Conservation (phyloP, 257 asterid genomes). For the Solanum habrochaites region DNA sequence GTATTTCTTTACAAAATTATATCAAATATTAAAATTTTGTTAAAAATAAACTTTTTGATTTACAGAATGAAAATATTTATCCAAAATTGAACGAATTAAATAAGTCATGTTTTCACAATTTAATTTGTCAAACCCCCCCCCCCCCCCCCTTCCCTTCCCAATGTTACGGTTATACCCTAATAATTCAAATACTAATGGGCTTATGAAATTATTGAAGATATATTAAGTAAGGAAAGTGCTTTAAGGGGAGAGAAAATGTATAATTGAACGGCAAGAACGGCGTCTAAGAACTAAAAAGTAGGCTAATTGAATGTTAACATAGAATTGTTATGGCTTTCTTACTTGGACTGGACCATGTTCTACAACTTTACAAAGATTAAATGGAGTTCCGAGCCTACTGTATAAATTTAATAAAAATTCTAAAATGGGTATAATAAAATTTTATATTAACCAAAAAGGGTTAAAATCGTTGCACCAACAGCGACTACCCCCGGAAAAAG, state of each 20-base stretch:
- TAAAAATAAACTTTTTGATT: too few relatives aligned
- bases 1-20: background rate
- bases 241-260: background rate
- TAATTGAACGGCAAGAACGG: conserved; percentile 30
- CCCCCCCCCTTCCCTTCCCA: background rate
- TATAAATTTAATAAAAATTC: too few relatives aligned
- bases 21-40: background rate
- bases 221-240: background rate
- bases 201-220: background rate
- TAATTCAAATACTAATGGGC: background rate
- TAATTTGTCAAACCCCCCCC: background rate
- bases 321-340: conserved; percentile 25
- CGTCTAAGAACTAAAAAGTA: conserved; percentile 40
- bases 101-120: too few relatives aligned
- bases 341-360: conserved; percentile 36
- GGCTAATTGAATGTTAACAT: conserved; percentile 72
- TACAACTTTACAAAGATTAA: background rate
- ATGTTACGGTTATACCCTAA: background rate
- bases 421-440: too few relatives aligned
- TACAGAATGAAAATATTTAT: too few relatives aligned
- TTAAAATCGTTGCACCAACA: too few relatives aligned
- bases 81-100: too few relatives aligned
- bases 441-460: too few relatives aligned
- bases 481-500: too few relatives aligned
- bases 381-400: too few relatives aligned